phyloP scores from a whole-genome alignment of 106 monocot species.

The Iris macrosiphon region DNA sequence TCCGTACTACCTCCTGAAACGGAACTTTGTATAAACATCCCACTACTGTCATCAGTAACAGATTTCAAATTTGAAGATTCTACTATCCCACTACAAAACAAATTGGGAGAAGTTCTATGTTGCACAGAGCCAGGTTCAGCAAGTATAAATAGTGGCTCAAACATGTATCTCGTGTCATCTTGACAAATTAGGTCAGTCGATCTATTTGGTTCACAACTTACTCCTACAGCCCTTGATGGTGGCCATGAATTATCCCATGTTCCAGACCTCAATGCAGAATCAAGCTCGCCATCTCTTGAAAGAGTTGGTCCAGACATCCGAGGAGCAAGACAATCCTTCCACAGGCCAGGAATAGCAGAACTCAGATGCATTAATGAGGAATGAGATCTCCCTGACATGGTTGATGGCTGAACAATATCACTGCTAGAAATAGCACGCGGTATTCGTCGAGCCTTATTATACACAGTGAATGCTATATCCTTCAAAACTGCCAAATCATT shows the following conservation, averaged over 20 bases:
- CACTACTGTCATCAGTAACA: slow-evolving; percentile 49
- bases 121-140: slow-evolving; percentile 68
- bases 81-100: slow-evolving; percentile 8
- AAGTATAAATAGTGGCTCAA: slow-evolving; percentile 92
- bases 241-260: slow-evolving; percentile 93
- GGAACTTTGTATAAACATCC: slow-evolving; percentile 37
- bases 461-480: slow-evolving; percentile 92
- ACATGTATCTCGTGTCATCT: slow-evolving; percentile 70
- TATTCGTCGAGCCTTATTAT: slow-evolving; percentile 82
- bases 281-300: slow-evolving; percentile 64
- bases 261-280: slow-evolving; percentile 47
- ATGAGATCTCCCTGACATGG: slow-evolving; percentile 41
- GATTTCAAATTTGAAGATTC: slow-evolving; percentile 45
- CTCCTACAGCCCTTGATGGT: slow-evolving; percentile 31
- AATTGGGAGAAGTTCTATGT: slow-evolving; percentile 15
- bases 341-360: slow-evolving; percentile 61
- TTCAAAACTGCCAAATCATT: slow-evolving; percentile 71
- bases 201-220: slow-evolving; percentile 41
- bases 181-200: slow-evolving; percentile 27
- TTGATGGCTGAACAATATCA: slow-evolving; percentile 43
- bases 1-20: slow-evolving; percentile 38
- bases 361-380: slow-evolving; percentile 58
- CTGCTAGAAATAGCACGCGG: slow-evolving; percentile 27
- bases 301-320: slow-evolving; percentile 50
- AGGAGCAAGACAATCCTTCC: slow-evolving; percentile 80